phyloP scores from a whole-genome alignment of 768 basidiomycete genomes.

The Collybia nuda region DNA sequence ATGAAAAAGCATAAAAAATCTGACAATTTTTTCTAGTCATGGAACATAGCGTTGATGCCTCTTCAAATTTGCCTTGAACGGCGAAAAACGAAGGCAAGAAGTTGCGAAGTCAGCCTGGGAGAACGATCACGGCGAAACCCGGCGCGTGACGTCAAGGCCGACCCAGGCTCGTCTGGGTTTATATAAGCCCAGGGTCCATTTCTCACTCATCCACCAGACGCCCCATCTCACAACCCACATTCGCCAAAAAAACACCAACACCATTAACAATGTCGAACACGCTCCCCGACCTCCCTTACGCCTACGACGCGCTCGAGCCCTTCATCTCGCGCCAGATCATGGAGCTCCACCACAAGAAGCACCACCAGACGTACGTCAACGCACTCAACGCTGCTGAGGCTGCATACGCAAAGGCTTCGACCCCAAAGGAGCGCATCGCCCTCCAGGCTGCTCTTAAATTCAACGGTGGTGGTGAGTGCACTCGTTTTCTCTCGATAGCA shows the following conservation, averaged over 20 bases:
- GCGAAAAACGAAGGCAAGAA: no score
- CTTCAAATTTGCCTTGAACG: no score
- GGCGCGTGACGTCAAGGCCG: no score
- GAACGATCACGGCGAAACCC: no score
- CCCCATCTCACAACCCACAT: background rate
- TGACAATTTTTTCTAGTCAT: no score
- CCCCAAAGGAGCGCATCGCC: slow-evolving; percentile 79
- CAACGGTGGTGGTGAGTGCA: slow-evolving; percentile 85
- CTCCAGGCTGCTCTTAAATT: slow-evolving; percentile 93
- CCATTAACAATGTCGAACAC: slow-evolving; percentile 20
- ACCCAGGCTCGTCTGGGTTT: no score
- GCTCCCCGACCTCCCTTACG: slow-evolving; percentile 73
- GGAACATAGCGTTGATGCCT: no score
- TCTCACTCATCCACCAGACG: background rate
- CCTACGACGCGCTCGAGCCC: slow-evolving; percentile 91
- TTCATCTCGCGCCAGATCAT: slow-evolving; percentile 91
- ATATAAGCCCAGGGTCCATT: no score
- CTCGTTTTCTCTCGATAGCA: slow-evolving; percentile 10
- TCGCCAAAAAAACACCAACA: background rate
- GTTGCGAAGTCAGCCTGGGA: no score
- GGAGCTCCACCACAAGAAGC: slow-evolving; percentile 92
- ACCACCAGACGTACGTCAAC: slow-evolving; percentile 94
- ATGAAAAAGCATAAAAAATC: no score
- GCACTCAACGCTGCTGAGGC: slow-evolving; percentile 89
- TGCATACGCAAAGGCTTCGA: slow-evolving; percentile 61